phyloP scores from a whole-genome alignment of 139 green algal genomes.

The Penium margaritaceum region DNA sequence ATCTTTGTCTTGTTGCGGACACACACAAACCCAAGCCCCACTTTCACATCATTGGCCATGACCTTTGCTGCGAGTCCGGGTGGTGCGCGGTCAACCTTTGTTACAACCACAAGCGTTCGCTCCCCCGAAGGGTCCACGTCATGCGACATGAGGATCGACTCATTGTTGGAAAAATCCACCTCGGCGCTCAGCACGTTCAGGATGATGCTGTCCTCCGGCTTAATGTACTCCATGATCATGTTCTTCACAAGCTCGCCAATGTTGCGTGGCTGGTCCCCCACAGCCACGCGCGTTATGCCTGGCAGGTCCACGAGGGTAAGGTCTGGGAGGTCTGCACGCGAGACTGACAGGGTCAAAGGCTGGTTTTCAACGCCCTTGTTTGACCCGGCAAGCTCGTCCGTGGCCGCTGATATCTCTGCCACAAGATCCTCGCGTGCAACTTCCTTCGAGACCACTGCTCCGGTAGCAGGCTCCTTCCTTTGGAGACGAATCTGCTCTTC shows the following conservation, averaged over 20 bases:
- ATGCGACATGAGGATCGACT: slow-evolving; percentile 39
- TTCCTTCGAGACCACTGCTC: not conserved
- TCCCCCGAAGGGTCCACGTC: slow-evolving; percentile 22
- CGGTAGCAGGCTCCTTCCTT: too few species aligned
- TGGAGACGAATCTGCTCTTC: too few species aligned
- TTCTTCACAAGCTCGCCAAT: slow-evolving; percentile 56
- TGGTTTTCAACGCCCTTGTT: slow-evolving; percentile 12
- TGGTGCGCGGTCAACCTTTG: slow-evolving; percentile 28
- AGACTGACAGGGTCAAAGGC: slow-evolving; percentile 11
- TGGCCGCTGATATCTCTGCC: slow-evolving; percentile 9
- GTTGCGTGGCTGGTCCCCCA: slow-evolving; percentile 85
- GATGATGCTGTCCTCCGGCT: slow-evolving; percentile 33
- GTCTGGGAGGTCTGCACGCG: not conserved
- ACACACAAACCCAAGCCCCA: slow-evolving; percentile 28
- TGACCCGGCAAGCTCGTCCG: slow-evolving; percentile 5
- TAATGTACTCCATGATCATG: slow-evolving; percentile 48
- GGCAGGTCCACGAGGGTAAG: slow-evolving; percentile 95
- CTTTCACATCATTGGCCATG: slow-evolving; percentile 16
- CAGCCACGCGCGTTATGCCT: slow-evolving; percentile 80
- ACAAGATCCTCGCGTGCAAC: not conserved
- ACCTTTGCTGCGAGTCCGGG: slow-evolving; percentile 27
- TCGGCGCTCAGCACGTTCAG: slow-evolving; percentile 30
- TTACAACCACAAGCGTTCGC: slow-evolving; percentile 33
- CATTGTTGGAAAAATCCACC: slow-evolving; percentile 35
- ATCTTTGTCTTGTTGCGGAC: slow-evolving; percentile 10